A percentile compares a stretch with the other conserved stretches of the same genome.
Conservation (phyloP, 208 protist species). For the Trypanosoma rangeli region DNA sequence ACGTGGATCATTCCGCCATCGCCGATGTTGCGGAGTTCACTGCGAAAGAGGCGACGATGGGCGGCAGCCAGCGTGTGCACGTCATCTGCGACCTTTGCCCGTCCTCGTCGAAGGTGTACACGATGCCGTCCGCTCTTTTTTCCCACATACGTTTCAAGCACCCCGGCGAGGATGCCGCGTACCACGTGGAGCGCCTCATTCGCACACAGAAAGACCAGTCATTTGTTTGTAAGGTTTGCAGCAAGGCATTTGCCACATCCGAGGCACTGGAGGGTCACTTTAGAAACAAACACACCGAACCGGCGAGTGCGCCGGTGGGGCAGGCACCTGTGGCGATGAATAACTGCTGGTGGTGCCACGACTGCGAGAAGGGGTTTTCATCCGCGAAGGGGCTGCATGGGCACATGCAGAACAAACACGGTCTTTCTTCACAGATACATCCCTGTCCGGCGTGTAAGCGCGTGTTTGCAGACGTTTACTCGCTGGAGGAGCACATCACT, state of each 20-base stretch:
- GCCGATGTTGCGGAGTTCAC: slow-evolving; percentile 37
- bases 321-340: slow-evolving; percentile 30
- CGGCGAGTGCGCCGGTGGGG: neutral
- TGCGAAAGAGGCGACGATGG: slow-evolving; percentile 29
- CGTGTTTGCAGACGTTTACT: slow-evolving; percentile 57
- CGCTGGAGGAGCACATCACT: slow-evolving; percentile 65
- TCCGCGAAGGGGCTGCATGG: slow-evolving; percentile 48
- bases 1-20: slow-evolving; percentile 11
- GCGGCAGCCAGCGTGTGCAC: slow-evolving; percentile 24
- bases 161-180: slow-evolving; percentile 64
- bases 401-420: slow-evolving; percentile 62
- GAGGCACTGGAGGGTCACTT: slow-evolving; percentile 46
- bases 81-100: slow-evolving; percentile 72
- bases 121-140: slow-evolving; percentile 72
- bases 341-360: slow-evolving; percentile 80
- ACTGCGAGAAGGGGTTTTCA: slow-evolving; percentile 76
- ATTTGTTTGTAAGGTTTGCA: slow-evolving; percentile 59
- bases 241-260: slow-evolving; percentile 33
- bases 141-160: slow-evolving; percentile 88
- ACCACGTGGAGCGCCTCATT: slow-evolving; percentile 77
- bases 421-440: slow-evolving; percentile 36
- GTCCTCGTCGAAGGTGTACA: slow-evolving; percentile 52
- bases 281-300: slow-evolving; percentile 37
- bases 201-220: slow-evolving; percentile 28
- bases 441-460: slow-evolving; percentile 87